phyloP scores from a whole-genome alignment of 129 eudicot genomes.

The Flaveria brownii region DNA sequence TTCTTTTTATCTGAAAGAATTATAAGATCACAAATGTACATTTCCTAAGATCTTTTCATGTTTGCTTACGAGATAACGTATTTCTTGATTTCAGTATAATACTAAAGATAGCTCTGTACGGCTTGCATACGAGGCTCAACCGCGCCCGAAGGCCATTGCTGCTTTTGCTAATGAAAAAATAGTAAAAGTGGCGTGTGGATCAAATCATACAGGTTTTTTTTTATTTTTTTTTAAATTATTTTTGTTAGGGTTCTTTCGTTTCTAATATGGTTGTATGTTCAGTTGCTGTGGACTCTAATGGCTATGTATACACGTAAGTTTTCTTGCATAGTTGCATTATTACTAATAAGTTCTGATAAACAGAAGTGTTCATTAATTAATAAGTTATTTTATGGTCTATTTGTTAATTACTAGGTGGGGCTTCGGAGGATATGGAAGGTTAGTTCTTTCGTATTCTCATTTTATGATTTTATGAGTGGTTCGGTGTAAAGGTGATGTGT shows the following conservation, averaged over 20 bases:
- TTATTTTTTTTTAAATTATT: conserved; percentile 10
- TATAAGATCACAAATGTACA: neutral
- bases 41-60: neutral
- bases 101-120: conserved; percentile 92
- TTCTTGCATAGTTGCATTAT: neutral
- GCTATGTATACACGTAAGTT: conserved; percentile 97
- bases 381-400: neutral
- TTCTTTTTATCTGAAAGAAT: neutral
- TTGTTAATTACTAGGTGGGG: conserved; percentile 72
- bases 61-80: too few species aligned
- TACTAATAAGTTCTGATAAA: neutral
- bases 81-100: conserved; percentile 59
- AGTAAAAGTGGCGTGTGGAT: conserved; percentile 94
- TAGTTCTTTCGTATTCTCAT: conserved; percentile 19
- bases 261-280: conserved; percentile 30
- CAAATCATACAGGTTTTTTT: conserved; percentile 82
- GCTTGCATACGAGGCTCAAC: conserved; percentile 95
- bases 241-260: conserved; percentile 13
- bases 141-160: conserved; percentile 83
- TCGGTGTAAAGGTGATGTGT: neutral
- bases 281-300: conserved; percentile 96
- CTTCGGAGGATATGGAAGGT: conserved; percentile 98
- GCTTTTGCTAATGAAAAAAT: conserved; percentile 78
- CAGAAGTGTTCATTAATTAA: conserved; percentile 15
- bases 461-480: neutral